Evolutionary conservation across 441 rosid species (phyloP), one percentile per base, ranked within the genome.

Genomic region (Syzygium syzygioides): DNA sequence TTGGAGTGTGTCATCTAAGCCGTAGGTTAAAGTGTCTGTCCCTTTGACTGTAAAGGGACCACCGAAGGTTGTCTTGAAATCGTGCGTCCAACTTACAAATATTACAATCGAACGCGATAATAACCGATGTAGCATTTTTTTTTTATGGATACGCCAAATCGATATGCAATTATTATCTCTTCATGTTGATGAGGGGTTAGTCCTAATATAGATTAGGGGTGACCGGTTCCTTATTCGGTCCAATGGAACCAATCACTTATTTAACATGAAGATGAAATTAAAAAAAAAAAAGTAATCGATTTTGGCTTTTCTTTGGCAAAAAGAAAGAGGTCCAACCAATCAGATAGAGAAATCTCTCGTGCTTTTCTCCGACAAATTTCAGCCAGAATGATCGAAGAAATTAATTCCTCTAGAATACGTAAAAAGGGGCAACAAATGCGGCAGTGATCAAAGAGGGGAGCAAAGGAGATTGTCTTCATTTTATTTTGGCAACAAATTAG

Each of bases 181-280:
- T 62, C 71, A 7, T 7, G 19, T 62, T 18, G 17, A n/a, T 20
- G 9, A 62, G 71, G 66, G 17, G 17, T 60, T 15, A 28, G 28
- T 2, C 66, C 4, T 28, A 60, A 60, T n/a, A 7, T 4, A n/a
- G 2, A 62, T 7, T 7, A 45, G 48, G 48, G 48, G 48, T 45
- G 9, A 45, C 1, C 48, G 9, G 48, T 45, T 45, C 1, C 48
- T 7, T 2, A 1, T 45, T 0, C 10, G 0, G 9, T 41, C 0
- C 45, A 41, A 41, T 41, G 1, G 45, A 41, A 1, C 9, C 1
- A 1, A 0, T 45, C 9, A 45, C 48, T 45, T 45, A 45, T 45
- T 45, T 45, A 45, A 45, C 1, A 45, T 45, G 9, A 45, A 45
- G 1, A 45, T 45, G 48, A 45, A 7, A 45, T 45, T 45, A 45